A percentile compares a stretch with the other conserved stretches of the same genome.
phyloP scores from a whole-genome alignment of 1,139 yeast species.

The Saccharomycopsis phalli region DNA sequence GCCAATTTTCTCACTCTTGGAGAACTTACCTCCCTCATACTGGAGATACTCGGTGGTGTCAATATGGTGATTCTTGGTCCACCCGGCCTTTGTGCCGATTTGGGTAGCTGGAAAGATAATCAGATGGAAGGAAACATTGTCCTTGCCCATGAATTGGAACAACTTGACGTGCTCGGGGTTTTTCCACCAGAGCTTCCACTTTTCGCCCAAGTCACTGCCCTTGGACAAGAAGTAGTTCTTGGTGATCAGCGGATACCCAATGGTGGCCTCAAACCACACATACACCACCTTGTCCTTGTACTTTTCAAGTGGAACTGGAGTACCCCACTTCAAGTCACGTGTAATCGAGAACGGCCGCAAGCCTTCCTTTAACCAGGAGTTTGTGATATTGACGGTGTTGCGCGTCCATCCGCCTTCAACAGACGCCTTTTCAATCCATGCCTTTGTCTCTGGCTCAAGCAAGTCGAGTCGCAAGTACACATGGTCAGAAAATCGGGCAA shows the following conservation, averaged over 20 bases:
- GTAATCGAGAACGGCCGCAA: conserved; percentile 92
- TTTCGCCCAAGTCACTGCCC: conserved; percentile 36
- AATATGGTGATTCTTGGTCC: conserved; percentile 89
- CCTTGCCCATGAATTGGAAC: conserved; percentile 98
- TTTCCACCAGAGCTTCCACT: conserved; percentile 89
- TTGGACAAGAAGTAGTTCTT: conserved; percentile 51
- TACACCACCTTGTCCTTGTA: conserved; percentile 84
- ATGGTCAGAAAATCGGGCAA: conserved; percentile 75
- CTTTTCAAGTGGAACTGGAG: conserved; percentile 85
- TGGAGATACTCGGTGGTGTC: conserved; percentile 94
- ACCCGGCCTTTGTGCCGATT: conserved; percentile 76
- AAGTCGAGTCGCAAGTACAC: conserved; percentile 77
- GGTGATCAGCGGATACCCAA: conserved; percentile 93
- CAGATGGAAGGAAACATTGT: conserved; percentile 96
- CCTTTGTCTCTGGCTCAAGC: conserved; percentile 62
- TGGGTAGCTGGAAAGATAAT: conserved; percentile 94
- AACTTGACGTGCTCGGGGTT: conserved; percentile 74
- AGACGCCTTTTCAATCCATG: conserved; percentile 66
- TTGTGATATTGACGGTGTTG: conserved; percentile 79
- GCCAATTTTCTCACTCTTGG: conserved; percentile 93
- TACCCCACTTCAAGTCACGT: conserved; percentile 96
- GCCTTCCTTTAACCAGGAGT: conserved; percentile 91
- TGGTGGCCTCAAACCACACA: conserved; percentile 98
- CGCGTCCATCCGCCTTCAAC: conserved; percentile 82
- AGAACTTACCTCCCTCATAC: conserved; percentile 96